Conservation (phyloP, 352 stramenopile genomes). For the Globisporangium orthogonon region DNA sequence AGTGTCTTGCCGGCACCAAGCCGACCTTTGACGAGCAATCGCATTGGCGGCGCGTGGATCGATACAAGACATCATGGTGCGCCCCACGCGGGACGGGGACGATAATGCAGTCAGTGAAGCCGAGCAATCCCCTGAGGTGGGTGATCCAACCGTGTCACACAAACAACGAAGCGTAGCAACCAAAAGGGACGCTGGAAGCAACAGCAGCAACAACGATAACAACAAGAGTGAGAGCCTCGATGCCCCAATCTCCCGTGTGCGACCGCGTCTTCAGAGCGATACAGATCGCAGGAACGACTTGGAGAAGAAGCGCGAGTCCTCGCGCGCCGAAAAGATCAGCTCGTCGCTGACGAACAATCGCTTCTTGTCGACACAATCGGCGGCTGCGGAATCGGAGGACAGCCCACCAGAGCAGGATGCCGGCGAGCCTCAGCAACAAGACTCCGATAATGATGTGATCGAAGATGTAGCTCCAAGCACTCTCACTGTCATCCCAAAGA, state of each 20-base stretch:
- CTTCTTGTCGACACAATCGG: conserved; percentile 21
- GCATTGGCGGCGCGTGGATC: background rate
- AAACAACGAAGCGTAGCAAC: background rate
- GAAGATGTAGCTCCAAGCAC: background rate
- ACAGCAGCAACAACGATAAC: background rate
- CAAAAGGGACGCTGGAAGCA: no score
- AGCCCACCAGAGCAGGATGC: conserved; percentile 2
- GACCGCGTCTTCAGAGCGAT: conserved; percentile 24
- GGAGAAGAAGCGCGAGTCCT: conserved; percentile 28
- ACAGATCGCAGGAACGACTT: conserved; percentile 25
- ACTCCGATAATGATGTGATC: conserved; percentile 1
- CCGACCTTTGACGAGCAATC: background rate
- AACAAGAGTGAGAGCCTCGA: background rate
- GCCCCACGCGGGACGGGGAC: background rate
- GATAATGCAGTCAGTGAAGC: background rate
- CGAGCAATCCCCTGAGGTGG: background rate
- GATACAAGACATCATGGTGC: background rate
- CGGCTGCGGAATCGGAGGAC: background rate
- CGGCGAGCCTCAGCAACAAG: background rate
- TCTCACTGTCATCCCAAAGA: conserved; percentile 13
- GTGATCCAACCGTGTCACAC: background rate
- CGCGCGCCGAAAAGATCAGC: conserved; percentile 14
- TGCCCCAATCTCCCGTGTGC: background rate
- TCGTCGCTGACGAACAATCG: conserved; percentile 37
- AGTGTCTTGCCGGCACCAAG: background rate